Base-by-base conservation (phyloP, 2,329 filamentous ascomycete genomes). In the Curvularia lunata region DNA sequence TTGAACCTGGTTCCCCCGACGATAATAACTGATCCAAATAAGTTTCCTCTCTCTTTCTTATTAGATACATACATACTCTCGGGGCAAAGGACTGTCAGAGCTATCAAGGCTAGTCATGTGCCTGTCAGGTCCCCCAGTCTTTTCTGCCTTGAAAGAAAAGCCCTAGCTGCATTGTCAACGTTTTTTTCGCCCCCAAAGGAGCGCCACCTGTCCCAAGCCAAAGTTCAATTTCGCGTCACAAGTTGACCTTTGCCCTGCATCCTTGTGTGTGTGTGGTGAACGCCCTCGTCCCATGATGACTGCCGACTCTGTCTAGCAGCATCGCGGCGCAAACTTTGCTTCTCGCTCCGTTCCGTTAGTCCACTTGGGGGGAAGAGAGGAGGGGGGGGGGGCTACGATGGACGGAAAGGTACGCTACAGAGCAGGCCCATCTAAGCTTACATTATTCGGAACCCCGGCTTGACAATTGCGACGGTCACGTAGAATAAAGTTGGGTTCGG, bases 321-420 rank as follows among this genome's bases (percentile, higher is more conserved):
- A 47, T 50, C 48, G 41, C 28, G 41, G 41, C 40, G 38, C 28
- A 32, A 43, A 50, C 38, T 43, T 37, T 27, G 18, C 28, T 42
- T 18, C 52, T 50, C 46, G 46, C 52, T 43, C 52, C 47, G 52
- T 55, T 55, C 52, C 47, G 52, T 50, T 51, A 38, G 47, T 48
- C 21, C 27, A 55, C 46, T 49, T 12, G 38, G 6, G 23, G n/a
- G n/a, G n/a, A n/a, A n/a, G n/a, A n/a, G n/a, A n/a, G n/a, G n/a
- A n/a, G n/a, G n/a, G n/a, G n/a, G n/a, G n/a, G n/a, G n/a, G 23
- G 40, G 30, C 19, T 19, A 10, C 25, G 30, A 21, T 32, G 12
- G 32, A 38, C 21, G 19, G 23, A 25, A 51, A 21, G 52, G 47
- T 45, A 55, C 38, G 38, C 52, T 51, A 51, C 41, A 50, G 32